Evolutionary conservation across 2,329 filamentous ascomycete genomes (phyloP).

Genomic region (Monilinia vaccinii-corymbosi): DNA sequence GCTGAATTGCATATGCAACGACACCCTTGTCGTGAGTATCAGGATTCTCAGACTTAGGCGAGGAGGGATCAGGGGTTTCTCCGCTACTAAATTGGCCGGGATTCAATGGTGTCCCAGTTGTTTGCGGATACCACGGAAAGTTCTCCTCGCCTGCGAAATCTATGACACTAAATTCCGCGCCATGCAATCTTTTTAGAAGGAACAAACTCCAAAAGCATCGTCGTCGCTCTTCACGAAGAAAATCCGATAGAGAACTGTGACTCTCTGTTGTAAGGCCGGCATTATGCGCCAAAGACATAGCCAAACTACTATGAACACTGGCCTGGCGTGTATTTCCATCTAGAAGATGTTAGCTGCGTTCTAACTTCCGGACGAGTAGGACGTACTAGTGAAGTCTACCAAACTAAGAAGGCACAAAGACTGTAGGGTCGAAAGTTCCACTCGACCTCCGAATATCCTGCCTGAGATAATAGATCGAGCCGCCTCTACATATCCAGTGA

Average conservation of each 20-base stretch:
- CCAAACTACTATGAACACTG: constrained; percentile 36
- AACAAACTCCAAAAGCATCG: constrained; percentile 30
- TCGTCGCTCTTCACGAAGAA: constrained; percentile 26
- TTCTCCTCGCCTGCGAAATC: constrained; percentile 31
- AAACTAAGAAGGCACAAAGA: constrained; percentile 32
- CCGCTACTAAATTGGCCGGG: constrained; percentile 10
- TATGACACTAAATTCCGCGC: constrained; percentile 29
- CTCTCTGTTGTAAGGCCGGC: constrained; percentile 35
- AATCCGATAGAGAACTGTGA: constrained; percentile 11
- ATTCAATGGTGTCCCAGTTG: constrained; percentile 24
- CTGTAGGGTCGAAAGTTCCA: constrained; percentile 34
- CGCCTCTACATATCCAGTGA: constrained; percentile 32
- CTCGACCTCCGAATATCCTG: constrained; percentile 30
- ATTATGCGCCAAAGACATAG: constrained; percentile 37
- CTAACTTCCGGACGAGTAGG: not conserved
- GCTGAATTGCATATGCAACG: constrained; percentile 36
- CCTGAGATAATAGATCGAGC: constrained; percentile 29
- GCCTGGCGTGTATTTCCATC: constrained; percentile 38
- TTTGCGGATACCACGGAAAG: constrained; percentile 34
- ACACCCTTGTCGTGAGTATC: constrained; percentile 33
- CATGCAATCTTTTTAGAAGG: constrained; percentile 26
- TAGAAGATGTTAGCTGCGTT: constrained; percentile 13
- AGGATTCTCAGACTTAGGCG: constrained; percentile 13
- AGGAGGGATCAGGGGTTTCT: not conserved
- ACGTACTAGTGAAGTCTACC: constrained; percentile 31